These are phyloP conservation scores for Imleria badia DNA, from an alignment of 768 basidiomycete species.

Conservation along the genomic window DNA sequence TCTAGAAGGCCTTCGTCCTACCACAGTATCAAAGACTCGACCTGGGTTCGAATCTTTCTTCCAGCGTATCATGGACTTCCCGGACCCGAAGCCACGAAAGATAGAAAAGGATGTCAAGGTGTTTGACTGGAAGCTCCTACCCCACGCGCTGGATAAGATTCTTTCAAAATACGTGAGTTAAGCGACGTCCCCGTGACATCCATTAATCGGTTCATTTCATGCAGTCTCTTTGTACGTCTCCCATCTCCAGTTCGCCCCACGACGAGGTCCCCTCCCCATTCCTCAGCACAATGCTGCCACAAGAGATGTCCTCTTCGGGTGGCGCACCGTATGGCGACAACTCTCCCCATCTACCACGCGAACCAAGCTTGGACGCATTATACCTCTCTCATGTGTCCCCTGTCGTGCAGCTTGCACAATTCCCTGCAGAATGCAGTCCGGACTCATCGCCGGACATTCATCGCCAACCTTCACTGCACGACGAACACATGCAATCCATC, in stretches of 20 bases:
- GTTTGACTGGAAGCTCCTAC: slow-evolving; percentile 73
- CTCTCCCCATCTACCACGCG: slow-evolving; percentile 6
- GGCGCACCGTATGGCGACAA: slow-evolving; percentile 4
- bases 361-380: slow-evolving; percentile 16
- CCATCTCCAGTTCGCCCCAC: slow-evolving; percentile 24
- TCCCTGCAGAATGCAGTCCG: slow-evolving; percentile 18
- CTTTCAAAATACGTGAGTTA: slow-evolving; percentile 77
- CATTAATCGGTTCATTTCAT: slow-evolving; percentile 1
- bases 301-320: slow-evolving; percentile 21
- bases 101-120: slow-evolving; percentile 97
- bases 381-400: slow-evolving; percentile 24
- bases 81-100: slow-evolving; percentile 89
- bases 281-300: slow-evolving; percentile 28
- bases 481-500: slow-evolving; percentile 21
- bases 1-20: slow-evolving; percentile 88
- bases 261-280: slow-evolving; percentile 30
- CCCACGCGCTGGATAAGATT: slow-evolving; percentile 74
- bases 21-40: slow-evolving; percentile 86
- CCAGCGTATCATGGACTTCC: slow-evolving; percentile 94
- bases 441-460: slow-evolving; percentile 13
- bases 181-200: not conserved
- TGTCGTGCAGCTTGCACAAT: slow-evolving; percentile 13
- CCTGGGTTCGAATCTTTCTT: slow-evolving; percentile 83
- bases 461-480: slow-evolving; percentile 17
- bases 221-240: slow-evolving; percentile 51